Percentiles rank a stretch among this genome's conserved stretches.
phyloP scores from a whole-genome alignment of 129 eudicot genomes.

The Chrysanthemum seticuspe region DNA sequence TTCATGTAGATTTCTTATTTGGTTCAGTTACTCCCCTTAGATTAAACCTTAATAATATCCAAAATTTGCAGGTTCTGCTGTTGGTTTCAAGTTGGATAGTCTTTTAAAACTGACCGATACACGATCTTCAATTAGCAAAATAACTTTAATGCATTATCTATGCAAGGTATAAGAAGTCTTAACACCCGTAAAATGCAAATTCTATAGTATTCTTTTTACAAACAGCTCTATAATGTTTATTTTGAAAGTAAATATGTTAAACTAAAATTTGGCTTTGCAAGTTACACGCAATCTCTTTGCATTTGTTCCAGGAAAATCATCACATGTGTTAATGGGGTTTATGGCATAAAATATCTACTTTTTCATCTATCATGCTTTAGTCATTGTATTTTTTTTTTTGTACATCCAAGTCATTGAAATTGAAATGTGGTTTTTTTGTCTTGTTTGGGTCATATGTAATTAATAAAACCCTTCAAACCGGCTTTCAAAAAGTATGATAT shows the following conservation, averaged over 20 bases:
- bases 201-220: background rate
- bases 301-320: no score
- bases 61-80: slow-evolving; percentile 63
- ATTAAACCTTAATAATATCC: slow-evolving; percentile 4
- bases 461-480: no score
- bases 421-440: no score
- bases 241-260: background rate
- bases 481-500: no score
- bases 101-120: slow-evolving; percentile 90
- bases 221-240: background rate
- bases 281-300: no score
- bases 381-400: background rate
- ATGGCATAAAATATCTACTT: no score
- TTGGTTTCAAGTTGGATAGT: slow-evolving; percentile 96
- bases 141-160: slow-evolving; percentile 98
- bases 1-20: background rate
- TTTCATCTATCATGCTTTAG: background rate
- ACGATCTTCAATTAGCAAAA: slow-evolving; percentile 79
- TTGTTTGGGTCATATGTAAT: no score
- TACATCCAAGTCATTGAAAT: no score
- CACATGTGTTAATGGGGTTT: no score
- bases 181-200: background rate
- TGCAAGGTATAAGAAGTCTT: slow-evolving; percentile 65
- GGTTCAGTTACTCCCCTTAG: background rate
- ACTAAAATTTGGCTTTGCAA: background rate